Evolutionary conservation across 2,329 filamentous ascomycete species (phyloP).

Genomic region (Scleromitrula shiraiana): DNA sequence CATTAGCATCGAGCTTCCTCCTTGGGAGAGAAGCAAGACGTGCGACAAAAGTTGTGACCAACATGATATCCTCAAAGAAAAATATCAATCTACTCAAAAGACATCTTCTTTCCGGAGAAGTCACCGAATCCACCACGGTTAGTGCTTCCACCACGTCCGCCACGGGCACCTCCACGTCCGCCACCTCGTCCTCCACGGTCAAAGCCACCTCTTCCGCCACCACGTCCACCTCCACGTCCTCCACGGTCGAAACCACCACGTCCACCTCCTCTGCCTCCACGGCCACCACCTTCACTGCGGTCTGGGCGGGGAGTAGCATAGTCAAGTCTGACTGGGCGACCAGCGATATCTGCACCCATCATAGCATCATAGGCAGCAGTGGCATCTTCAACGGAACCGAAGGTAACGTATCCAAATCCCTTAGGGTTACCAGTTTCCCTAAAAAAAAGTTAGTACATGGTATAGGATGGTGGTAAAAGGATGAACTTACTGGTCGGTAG

Average conservation of each 20-base stretch:
- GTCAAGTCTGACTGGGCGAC: conserved; percentile 60
- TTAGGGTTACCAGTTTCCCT: conserved; percentile 58
- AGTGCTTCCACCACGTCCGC: conserved; percentile 37
- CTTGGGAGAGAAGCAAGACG: conserved; percentile 13
- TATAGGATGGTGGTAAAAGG: background rate
- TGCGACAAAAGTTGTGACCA: too few relatives aligned
- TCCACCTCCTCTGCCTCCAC: conserved; percentile 36
- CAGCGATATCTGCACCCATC: conserved; percentile 54
- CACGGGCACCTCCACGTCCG: conserved; percentile 33
- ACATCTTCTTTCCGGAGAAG: conserved; percentile 49
- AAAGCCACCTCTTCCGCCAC: conserved; percentile 30
- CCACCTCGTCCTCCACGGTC: conserved; percentile 34
- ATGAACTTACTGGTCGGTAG: conserved; percentile 48
- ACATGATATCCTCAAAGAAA: conserved; percentile 15
- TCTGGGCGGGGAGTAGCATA: conserved; percentile 54
- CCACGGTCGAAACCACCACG: conserved; percentile 38
- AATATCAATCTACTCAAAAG: conserved; percentile 25
- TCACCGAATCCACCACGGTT: conserved; percentile 49
- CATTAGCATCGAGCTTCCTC: conserved; percentile 18
- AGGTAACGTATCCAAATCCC: conserved; percentile 69
- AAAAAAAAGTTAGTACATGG: conserved; percentile 21
- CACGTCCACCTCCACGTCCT: conserved; percentile 26
- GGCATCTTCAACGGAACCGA: conserved; percentile 58
- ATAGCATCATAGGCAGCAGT: conserved; percentile 53
- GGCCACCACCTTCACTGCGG: conserved; percentile 38